Evolutionary conservation across 495 filamentous ascomycete species (phyloP).

Genomic region (Niebla homalea): DNA sequence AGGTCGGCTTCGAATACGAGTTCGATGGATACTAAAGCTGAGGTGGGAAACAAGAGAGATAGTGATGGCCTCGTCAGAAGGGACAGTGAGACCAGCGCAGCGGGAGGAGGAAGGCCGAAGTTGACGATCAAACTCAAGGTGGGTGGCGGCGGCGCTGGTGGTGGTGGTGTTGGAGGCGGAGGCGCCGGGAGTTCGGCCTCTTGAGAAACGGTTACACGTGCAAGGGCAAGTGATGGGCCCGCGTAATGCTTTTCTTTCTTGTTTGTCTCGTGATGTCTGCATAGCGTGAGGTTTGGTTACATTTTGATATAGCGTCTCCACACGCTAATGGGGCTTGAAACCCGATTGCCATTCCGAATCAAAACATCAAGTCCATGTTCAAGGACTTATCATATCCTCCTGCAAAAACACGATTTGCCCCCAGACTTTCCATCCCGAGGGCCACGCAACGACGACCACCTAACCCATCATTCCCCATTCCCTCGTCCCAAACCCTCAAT

Average conservation of each 20-base stretch:
- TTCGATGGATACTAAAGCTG: neutral
- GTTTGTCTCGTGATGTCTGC: no score
- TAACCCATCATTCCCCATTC: neutral
- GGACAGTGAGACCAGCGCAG: neutral
- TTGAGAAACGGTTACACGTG: no score
- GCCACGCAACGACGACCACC: no score
- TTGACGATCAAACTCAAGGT: constrained; percentile 16
- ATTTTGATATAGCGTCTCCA: no score
- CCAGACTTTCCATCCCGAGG: no score
- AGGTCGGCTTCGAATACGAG: neutral
- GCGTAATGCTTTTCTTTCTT: neutral
- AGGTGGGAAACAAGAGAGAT: neutral
- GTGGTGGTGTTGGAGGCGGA: neutral
- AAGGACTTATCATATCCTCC: no score
- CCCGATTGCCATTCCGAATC: no score
- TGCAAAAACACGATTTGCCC: no score
- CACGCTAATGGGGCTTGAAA: no score
- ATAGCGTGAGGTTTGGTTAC: no score
- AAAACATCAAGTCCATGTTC: no score
- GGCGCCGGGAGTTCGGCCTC: neutral
- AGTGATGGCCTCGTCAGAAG: neutral
- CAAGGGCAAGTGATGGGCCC: neutral
- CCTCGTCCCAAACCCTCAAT: neutral
- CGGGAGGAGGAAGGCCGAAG: neutral
- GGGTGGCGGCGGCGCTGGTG: constrained; percentile 4